Base-by-base conservation (phyloP, 768 basidiomycete species). In the Agrocybe praecox region DNA sequence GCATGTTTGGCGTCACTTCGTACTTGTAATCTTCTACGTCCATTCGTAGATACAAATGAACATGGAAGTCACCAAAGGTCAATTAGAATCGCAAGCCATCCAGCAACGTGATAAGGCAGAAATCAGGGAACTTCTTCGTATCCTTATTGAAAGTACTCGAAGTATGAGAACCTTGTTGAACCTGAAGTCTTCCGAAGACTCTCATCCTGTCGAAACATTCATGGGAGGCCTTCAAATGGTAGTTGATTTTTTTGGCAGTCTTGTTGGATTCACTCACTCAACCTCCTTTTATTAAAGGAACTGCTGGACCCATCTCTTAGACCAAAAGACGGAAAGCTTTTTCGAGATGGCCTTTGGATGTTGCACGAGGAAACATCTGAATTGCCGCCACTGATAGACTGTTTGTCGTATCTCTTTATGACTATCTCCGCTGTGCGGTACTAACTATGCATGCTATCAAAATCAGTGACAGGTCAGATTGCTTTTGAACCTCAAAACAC, bases 221-320 rank as follows among this genome's bases (percentile, higher is more conserved):
- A 80, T 81, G 78, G 67, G 71, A 52, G 69, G 69, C 36, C 66
- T 81, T 19, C 79, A 79, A 63, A 74, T 67, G 17, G 78, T 76
- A 52, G 67, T 59, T 29, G 26, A 29, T 29, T 9, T 29, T 9
- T 9, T 29, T 4, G 9, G 9, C 9, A 9, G 4, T 9, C 26
- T 29, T 29, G 4, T 29, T 29, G 26, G 26, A 29, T 29, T 5
- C 5, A 5, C 26, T 29, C 9, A 29, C 26, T 29, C 9, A 5
- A 29, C 26, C 26, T 29, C 4, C 26, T 29, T 29, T 29, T 29
- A 4, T 29, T 29, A 4, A 4, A 29, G 26, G 26, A 29, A 29
- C 26, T 29, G 5, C 26, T 29, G 26, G 71, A 74, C 22, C 66
- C 73, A 15, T 65, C 63, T 34, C 63, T 76, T 23, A 64, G 66